Evolutionary conservation across 2,329 filamentous ascomycete genomes (phyloP).

Genomic region (Epichloe festucae): DNA sequence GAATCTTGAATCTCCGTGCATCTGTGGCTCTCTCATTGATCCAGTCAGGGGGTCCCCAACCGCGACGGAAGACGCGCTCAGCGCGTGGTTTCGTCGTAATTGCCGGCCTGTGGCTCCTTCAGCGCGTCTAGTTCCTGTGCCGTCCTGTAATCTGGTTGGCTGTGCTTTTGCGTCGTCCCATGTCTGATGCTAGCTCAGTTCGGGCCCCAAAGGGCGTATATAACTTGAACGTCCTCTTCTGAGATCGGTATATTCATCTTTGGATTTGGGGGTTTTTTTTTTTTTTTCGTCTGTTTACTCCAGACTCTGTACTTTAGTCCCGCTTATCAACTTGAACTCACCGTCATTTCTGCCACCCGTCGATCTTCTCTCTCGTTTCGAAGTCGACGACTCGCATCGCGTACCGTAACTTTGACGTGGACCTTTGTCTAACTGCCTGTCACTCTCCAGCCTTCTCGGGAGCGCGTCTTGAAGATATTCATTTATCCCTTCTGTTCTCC

Average conservation of each 20-base stretch:
- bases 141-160: neutral
- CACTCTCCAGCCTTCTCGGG: too few relatives aligned
- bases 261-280: neutral
- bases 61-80: neutral
- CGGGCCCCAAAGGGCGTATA: neutral
- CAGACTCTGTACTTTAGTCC: neutral
- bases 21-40: too few relatives aligned
- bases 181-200: too few relatives aligned
- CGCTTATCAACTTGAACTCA: neutral
- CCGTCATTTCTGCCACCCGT: too few relatives aligned
- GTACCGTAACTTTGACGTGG: too few relatives aligned
- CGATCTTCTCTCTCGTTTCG: too few relatives aligned
- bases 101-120: neutral
- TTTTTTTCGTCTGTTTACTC: neutral
- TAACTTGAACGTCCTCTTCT: neutral
- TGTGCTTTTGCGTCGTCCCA: neutral
- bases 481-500: too few relatives aligned
- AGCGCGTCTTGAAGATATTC: too few relatives aligned
- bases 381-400: too few relatives aligned
- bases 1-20: too few relatives aligned
- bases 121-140: neutral
- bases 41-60: neutral
- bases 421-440: too few relatives aligned
- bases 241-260: neutral
- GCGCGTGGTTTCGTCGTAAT: neutral